Evolutionary conservation across 345 rosid genomes (phyloP).

Genomic region (Citrus trifoliata): DNA sequence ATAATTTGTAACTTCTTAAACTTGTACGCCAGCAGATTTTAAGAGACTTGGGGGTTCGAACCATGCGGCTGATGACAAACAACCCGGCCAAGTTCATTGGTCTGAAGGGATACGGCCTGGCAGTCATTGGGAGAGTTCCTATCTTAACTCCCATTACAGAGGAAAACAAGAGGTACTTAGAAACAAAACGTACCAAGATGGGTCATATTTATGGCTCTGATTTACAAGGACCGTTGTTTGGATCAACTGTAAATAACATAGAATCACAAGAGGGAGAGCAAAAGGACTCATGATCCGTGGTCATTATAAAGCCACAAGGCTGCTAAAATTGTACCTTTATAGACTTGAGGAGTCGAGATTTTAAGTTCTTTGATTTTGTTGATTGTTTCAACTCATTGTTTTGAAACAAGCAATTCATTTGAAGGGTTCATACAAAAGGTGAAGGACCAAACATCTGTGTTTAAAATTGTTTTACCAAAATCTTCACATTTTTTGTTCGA

Average conservation of each 20-base stretch:
- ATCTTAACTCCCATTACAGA: conserved; percentile 74
- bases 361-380: conserved; percentile 1
- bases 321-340: not conserved
- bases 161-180: conserved; percentile 80
- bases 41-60: conserved; percentile 68
- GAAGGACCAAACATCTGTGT: too few relatives aligned
- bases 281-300: not conserved
- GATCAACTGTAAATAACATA: conserved; percentile 17
- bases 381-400: not conserved
- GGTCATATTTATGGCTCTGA: conserved; percentile 85
- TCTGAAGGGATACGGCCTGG: conserved; percentile 76
- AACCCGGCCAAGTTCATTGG: conserved; percentile 90
- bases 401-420: not conserved
- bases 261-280: conserved; percentile 16
- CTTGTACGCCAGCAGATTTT: conserved; percentile 48
- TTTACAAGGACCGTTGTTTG: conserved; percentile 40
- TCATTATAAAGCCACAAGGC: not conserved
- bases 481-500: not conserved
- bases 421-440: not conserved
- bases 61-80: conserved; percentile 89
- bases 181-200: conserved; percentile 80
- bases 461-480: too few relatives aligned
- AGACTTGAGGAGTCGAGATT: not conserved
- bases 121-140: conserved; percentile 80
- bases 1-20: not conserved